phyloP scores from a whole-genome alignment of 768 basidiomycete species.

The Agaricus sinodeliciosus region DNA sequence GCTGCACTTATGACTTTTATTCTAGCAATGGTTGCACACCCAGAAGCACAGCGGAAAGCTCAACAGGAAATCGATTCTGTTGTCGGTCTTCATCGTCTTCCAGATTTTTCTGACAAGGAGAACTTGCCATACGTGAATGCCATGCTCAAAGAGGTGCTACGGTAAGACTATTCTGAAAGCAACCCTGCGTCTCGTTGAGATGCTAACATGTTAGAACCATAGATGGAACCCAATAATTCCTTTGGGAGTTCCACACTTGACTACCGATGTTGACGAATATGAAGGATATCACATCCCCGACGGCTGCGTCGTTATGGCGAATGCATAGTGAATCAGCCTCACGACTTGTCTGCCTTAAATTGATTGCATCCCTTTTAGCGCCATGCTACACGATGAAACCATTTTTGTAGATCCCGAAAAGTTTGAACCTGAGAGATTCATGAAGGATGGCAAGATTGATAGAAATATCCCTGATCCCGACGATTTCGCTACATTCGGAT shows the following conservation, averaged over 20 bases:
- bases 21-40: conserved; percentile 8
- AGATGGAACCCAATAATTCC: conserved; percentile 10
- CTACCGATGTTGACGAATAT: conserved; percentile 10
- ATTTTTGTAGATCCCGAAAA: conserved; percentile 13
- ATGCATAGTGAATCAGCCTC: conserved; percentile 3
- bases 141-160: conserved; percentile 16
- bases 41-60: conserved; percentile 16
- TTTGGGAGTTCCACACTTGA: conserved; percentile 8
- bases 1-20: conserved; percentile 5
- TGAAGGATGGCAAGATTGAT: conserved; percentile 9
- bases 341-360: background rate
- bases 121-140: conserved; percentile 18
- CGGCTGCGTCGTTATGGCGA: conserved; percentile 2
- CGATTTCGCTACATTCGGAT: conserved; percentile 15
- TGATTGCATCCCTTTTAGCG: conserved; percentile 9
- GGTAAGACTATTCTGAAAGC: conserved; percentile 19
- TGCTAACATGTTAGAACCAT: background rate
- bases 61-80: conserved; percentile 20
- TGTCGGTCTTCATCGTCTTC: conserved; percentile 14
- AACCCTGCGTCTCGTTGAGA: too few species aligned
- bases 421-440: conserved; percentile 17
- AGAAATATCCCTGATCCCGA: conserved; percentile 12
- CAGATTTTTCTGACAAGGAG: conserved; percentile 16
- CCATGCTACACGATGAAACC: conserved; percentile 16
- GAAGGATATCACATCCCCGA: conserved; percentile 13